These are phyloP conservation scores for Protea cynaroides DNA, from an alignment of 164 flowering plant species.

Conservation along the genomic window DNA sequence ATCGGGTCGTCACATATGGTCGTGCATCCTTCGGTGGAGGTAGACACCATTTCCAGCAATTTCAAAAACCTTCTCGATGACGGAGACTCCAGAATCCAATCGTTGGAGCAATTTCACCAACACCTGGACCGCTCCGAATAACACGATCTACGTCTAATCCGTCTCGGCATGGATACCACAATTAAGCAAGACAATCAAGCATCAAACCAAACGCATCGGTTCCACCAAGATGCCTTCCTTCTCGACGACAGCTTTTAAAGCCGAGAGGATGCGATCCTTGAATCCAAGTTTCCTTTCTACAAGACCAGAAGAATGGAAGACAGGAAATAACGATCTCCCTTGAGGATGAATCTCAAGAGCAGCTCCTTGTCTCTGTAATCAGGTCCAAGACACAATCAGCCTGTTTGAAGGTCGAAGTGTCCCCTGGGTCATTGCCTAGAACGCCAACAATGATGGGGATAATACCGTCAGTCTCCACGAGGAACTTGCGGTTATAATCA, in stretches of 20 bases:
- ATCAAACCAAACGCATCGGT: slow-evolving; percentile 31
- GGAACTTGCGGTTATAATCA: slow-evolving; percentile 36
- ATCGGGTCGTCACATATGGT: slow-evolving; percentile 43
- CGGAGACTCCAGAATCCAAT: slow-evolving; percentile 18
- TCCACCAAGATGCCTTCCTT: slow-evolving; percentile 25
- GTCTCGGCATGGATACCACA: slow-evolving; percentile 31
- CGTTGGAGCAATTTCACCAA: slow-evolving; percentile 24
- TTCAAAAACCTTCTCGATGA: slow-evolving; percentile 44
- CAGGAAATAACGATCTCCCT: slow-evolving; percentile 16
- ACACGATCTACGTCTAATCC: slow-evolving; percentile 33
- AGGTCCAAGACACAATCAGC: slow-evolving; percentile 14
- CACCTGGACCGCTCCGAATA: slow-evolving; percentile 33
- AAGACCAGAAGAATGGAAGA: slow-evolving; percentile 22
- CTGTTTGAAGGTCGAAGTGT: slow-evolving; percentile 17
- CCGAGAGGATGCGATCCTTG: slow-evolving; percentile 21
- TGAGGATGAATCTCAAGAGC: slow-evolving; percentile 12
- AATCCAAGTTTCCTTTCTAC: slow-evolving; percentile 21
- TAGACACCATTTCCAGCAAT: slow-evolving; percentile 48
- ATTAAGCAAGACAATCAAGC: slow-evolving; percentile 45
- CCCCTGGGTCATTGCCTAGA: slow-evolving; percentile 14
- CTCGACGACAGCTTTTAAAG: slow-evolving; percentile 36
- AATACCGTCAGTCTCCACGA: slow-evolving; percentile 38
- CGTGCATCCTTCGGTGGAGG: slow-evolving; percentile 53
- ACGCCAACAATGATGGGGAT: slow-evolving; percentile 26
- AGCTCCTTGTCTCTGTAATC: slow-evolving; percentile 8